Conservation (phyloP, 352 stramenopile genomes). For the Phytophthora lateralis region DNA sequence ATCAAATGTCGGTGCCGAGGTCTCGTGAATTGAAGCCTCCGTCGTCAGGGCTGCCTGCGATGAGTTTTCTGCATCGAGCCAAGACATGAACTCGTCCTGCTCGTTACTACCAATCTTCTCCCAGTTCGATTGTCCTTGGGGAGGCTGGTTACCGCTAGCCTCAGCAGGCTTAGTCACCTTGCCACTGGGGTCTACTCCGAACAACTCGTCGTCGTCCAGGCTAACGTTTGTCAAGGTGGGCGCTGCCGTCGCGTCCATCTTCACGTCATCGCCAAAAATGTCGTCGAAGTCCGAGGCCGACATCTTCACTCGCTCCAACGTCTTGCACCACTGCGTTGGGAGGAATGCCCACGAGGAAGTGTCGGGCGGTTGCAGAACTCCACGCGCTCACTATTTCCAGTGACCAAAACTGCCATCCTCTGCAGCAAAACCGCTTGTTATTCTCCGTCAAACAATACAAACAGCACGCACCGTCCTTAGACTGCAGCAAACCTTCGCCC, state of each 20-base stretch:
- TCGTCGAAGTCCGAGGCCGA: conserved; percentile 74
- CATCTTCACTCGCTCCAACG: conserved; percentile 11
- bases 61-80: conserved; percentile 64
- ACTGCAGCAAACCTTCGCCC: too few relatives aligned
- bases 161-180: conserved; percentile 23
- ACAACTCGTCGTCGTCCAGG: conserved; percentile 57
- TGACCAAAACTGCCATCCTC: conserved; percentile 14
- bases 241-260: conserved; percentile 57
- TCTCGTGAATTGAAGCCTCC: not conserved
- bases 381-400: conserved; percentile 17
- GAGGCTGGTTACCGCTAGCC: conserved; percentile 1
- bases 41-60: conserved; percentile 3
- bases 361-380: conserved; percentile 11
- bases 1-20: not conserved
- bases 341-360: conserved; percentile 12
- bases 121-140: conserved; percentile 33
- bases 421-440: not conserved
- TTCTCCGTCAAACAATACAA: not conserved
- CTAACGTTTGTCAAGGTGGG: conserved; percentile 49
- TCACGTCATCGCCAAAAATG: conserved; percentile 82
- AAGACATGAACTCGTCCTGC: conserved; percentile 81
- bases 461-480: not conserved
- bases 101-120: conserved; percentile 37
- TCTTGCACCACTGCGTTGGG: not conserved
- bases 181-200: conserved; percentile 8